phyloP scores from a whole-genome alignment of 306 rosid species.

The Parietaria judaica region DNA sequence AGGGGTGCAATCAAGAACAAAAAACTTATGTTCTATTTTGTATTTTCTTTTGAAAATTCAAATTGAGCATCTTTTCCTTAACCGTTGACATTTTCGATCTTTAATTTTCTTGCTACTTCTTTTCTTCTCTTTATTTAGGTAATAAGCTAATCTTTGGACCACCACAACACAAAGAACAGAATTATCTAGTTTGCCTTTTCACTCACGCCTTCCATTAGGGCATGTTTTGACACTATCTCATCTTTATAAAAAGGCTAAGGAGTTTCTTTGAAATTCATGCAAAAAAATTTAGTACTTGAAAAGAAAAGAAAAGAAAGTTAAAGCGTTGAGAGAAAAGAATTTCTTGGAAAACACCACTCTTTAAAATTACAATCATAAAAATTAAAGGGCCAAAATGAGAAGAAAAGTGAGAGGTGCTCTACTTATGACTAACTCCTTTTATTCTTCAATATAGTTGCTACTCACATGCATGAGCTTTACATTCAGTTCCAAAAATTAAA shows the following conservation, averaged over 20 bases:
- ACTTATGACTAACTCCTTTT: neutral
- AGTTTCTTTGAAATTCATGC: constrained; percentile 34
- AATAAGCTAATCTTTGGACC: constrained; percentile 61
- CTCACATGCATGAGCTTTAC: neutral
- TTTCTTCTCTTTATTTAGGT: constrained; percentile 23
- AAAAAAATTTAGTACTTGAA: constrained; percentile 19
- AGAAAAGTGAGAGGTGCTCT: too few relatives aligned
- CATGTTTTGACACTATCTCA: constrained; percentile 34
- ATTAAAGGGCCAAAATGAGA: neutral
- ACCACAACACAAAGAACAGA: constrained; percentile 68
- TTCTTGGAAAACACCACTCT: constrained; percentile 32
- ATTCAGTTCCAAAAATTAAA: too few relatives aligned
- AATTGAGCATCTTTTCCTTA: constrained; percentile 39
- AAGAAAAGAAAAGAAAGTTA: constrained; percentile 42
- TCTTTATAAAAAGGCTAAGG: constrained; percentile 46
- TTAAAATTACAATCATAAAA: constrained; percentile 13
- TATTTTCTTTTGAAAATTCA: constrained; percentile 28
- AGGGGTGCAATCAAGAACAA: constrained; percentile 36
- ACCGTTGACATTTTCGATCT: constrained; percentile 67
- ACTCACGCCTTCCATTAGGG: constrained; percentile 40
- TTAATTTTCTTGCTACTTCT: constrained; percentile 8
- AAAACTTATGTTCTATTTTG: constrained; percentile 34
- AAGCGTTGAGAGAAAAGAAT: constrained; percentile 43
- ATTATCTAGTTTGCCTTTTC: constrained; percentile 54
- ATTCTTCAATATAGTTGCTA: constrained; percentile 12